Percentiles rank a stretch among this genome's conserved stretches.
phyloP scores from a whole-genome alignment of 768 basidiomycete genomes.

The Termitomyces eurrhizus region DNA sequence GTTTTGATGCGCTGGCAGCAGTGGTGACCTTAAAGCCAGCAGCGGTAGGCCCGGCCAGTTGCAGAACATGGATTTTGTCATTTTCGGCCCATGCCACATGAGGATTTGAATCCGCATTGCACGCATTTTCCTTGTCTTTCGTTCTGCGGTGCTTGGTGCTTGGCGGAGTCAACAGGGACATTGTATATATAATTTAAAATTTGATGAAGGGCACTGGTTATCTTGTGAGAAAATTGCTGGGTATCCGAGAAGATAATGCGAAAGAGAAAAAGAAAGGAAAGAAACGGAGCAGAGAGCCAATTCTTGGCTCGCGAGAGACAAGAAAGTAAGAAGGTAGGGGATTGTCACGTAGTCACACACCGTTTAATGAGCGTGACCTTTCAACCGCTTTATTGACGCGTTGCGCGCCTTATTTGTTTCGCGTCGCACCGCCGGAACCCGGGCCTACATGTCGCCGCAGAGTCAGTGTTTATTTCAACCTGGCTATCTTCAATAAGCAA shows the following conservation, averaged over 20 bases:
- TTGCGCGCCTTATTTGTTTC: conserved; percentile 25
- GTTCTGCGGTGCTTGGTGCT: conserved; percentile 44
- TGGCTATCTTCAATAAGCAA: background rate
- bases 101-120: conserved; percentile 26
- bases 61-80: conserved; percentile 42
- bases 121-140: conserved; percentile 48
- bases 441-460: background rate
- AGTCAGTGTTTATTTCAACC: background rate
- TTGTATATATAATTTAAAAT: conserved; percentile 21
- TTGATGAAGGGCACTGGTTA: background rate
- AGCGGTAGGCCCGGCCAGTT: conserved; percentile 22
- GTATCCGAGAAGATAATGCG: conserved; percentile 11
- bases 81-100: conserved; percentile 51
- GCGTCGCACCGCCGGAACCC: background rate
- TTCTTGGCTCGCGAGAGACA: conserved; percentile 12
- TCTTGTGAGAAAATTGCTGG: conserved; percentile 2
- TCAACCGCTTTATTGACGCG: conserved; percentile 38
- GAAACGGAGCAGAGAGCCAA: conserved; percentile 6
- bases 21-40: conserved; percentile 23
- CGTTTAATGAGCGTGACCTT: conserved; percentile 24
- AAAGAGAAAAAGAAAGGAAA: conserved; percentile 15
- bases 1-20: conserved; percentile 32
- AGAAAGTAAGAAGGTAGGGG: conserved; percentile 13
- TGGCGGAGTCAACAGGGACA: conserved; percentile 60
- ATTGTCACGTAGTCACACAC: conserved; percentile 15